Percentiles rank a stretch among this genome's conserved stretches.
phyloP scores from a whole-genome alignment of 1,284 basidiomycete species.

The Pseudomicrostroma phylloplanum region DNA sequence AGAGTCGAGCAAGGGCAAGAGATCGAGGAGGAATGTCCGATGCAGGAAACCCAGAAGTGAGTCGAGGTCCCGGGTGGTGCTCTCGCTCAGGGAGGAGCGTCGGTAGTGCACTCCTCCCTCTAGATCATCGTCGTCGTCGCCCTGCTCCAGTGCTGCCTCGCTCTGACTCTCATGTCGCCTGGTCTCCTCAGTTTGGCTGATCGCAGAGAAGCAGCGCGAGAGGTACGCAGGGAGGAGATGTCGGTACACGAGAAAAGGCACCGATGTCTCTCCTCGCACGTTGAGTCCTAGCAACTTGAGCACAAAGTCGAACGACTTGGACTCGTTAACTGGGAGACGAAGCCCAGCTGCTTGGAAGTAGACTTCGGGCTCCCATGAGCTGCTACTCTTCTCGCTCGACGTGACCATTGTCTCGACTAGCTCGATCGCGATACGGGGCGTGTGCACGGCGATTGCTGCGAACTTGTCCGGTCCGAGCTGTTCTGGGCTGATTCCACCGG shows the following conservation, averaged over 20 bases:
- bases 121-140: neutral
- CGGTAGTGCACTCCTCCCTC: too few relatives aligned
- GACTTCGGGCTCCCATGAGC: neutral
- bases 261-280: neutral
- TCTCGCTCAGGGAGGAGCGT: neutral
- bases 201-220: neutral
- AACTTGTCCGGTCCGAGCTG: neutral
- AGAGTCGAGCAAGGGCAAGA: neutral
- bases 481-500: neutral
- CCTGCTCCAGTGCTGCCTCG: neutral
- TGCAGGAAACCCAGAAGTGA: neutral
- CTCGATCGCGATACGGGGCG: neutral
- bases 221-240: neutral
- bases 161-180: neutral
- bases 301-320: neutral
- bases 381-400: neutral
- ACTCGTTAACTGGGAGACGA: neutral
- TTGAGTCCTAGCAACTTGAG: neutral
- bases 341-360: neutral
- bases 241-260: neutral
- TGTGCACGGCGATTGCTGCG: neutral
- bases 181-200: neutral
- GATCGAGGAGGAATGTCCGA: neutral
- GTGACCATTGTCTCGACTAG: neutral
- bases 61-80: neutral